Conservation (phyloP, 2,329 filamentous ascomycete species). For the Aspergillus alliaceus region DNA sequence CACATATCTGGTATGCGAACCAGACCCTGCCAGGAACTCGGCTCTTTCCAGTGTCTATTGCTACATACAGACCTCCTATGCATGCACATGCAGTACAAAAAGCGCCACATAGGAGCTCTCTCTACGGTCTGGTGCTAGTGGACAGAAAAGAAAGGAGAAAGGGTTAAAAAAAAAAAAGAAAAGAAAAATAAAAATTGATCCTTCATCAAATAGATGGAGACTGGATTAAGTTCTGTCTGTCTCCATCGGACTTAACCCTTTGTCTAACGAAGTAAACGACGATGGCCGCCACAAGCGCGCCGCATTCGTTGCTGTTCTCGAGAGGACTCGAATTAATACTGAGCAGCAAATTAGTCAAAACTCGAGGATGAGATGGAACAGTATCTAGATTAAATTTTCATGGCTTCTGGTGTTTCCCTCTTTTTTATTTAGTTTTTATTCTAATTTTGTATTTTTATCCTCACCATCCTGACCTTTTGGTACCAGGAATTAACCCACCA, state of each 20-base stretch:
- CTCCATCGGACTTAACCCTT: not conserved
- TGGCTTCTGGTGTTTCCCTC: not conserved
- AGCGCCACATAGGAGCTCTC: not conserved
- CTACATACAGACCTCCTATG: not conserved
- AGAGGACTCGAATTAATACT: not conserved
- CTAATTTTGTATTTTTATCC: not conserved
- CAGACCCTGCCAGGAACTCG: constrained; percentile 2
- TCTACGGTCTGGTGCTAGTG: not conserved
- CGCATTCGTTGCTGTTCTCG: not conserved
- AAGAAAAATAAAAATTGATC: no score
- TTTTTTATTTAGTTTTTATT: not conserved
- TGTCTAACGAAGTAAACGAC: not conserved
- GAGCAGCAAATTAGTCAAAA: not conserved
- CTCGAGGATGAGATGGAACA: not conserved
- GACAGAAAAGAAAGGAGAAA: no score
- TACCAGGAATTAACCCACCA: not conserved
- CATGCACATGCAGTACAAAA: not conserved
- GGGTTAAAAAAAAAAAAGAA: no score
- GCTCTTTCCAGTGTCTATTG: not conserved
- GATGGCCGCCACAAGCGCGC: constrained; percentile 8
- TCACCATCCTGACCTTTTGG: not conserved
- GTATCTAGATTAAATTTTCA: not conserved
- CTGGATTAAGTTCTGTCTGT: not conserved
- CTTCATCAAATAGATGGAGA: not conserved
- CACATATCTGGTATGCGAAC: not conserved